A percentile compares a stretch with the other conserved stretches of the same genome.
Evolutionary conservation across 768 basidiomycete species (phyloP).

Genomic region (Chalciporus piperatus): DNA sequence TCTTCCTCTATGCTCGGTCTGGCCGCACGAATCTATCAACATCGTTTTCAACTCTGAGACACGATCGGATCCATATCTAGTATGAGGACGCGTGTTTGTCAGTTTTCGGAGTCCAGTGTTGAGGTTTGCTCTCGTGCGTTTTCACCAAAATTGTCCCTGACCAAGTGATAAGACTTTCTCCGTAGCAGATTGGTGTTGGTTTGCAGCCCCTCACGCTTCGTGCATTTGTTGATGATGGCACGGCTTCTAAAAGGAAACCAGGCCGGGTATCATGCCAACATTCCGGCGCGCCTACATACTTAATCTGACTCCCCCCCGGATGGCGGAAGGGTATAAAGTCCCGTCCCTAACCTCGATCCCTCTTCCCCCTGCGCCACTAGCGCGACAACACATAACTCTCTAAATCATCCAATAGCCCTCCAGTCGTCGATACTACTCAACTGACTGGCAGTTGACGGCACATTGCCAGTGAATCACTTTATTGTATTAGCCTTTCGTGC

Average conservation of each 20-base stretch:
- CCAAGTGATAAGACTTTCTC: neutral
- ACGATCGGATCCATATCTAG: neutral
- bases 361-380: neutral
- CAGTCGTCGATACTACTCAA: neutral
- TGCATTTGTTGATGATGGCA: constrained; percentile 21
- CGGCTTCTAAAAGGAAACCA: constrained; percentile 18
- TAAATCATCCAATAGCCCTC: neutral
- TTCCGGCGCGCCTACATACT: constrained; percentile 16
- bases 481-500: neutral
- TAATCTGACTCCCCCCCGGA: neutral
- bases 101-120: neutral
- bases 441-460: neutral
- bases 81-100: neutral
- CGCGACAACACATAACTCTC: neutral
- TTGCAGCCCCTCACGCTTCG: constrained; percentile 20
- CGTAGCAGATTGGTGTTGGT: constrained; percentile 8
- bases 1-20: no score
- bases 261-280: constrained; percentile 9
- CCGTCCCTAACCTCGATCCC: neutral
- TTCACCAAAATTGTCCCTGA: constrained; percentile 9
- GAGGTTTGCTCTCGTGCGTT: neutral
- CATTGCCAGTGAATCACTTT: neutral
- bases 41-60: neutral
- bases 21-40: neutral
- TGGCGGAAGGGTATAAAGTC: constrained; percentile 8